Base-by-base conservation (phyloP, 2,329 filamentous ascomycete species). In the Trichoderma sp. region DNA sequence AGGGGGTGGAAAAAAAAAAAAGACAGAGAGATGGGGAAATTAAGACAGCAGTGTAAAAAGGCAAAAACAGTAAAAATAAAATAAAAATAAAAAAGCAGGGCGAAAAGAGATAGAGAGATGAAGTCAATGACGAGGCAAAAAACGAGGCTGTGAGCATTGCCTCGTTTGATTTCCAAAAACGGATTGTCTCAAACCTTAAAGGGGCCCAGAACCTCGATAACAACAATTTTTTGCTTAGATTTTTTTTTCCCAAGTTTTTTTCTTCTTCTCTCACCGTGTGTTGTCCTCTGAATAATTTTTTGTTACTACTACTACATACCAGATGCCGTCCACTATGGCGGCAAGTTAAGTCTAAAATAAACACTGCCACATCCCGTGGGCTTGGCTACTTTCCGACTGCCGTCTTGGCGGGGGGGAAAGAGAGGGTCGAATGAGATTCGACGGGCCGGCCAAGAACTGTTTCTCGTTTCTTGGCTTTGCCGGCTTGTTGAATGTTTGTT, bases 371-470 rank as follows among this genome's bases (percentile, higher is more conserved):
- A 53, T 54, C 67, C 52, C 45, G 45, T n/a, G 34, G 53, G 13
- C 67, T 68, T 68, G 67, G 67, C 67, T 42, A 63, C 50, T 45
- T 54, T 48, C 67, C 61, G 61, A 66, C 45, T 66, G 67, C 67
- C 67, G 67, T 66, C 67, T 68, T 68, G 67, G 67, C 67, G 35
- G 53, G 27, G 48, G 54, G 37, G 25, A 39, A 39, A 48, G 12
- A 29, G 45, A 27, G n/a, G 12, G 29, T 34, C 42, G 6, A 35
- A 42, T 29, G 60, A 58, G 42, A 48, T 48, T 35, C n/a, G 10
- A 32, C 45, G 59, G 59, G 45, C 45, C 45, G 59, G 29, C n/a
- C 12, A 37, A 39, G 29, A 34, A 15, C 34, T 59, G 45, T 15
- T 15, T 63, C 59, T 63, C 45, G 45, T 15, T 15, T 63, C 59